Conservation (phyloP, 2,329 filamentous ascomycete species). For the Colletotrichum limetticola region DNA sequence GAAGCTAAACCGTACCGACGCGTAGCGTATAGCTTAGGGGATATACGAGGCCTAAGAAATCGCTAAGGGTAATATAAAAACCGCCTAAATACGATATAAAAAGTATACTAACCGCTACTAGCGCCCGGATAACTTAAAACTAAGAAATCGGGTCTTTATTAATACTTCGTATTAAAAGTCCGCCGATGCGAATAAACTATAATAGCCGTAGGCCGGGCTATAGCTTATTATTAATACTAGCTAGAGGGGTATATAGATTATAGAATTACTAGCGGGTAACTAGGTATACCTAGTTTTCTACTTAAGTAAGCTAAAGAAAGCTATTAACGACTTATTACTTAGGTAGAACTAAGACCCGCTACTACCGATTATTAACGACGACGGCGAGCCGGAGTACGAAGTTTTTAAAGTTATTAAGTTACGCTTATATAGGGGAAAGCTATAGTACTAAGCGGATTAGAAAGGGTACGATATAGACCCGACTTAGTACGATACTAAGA, state of each 20-base stretch:
- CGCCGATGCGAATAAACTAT: rapidly evolving
- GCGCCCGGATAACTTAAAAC: rapidly evolving
- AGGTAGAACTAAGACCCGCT: rapidly evolving
- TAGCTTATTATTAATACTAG: rapidly evolving
- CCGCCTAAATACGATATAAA: rapidly evolving
- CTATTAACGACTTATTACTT: rapidly evolving
- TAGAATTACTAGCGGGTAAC: too few species aligned
- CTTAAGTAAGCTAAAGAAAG: too few species aligned
- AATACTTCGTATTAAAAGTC: rapidly evolving
- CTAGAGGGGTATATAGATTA: rapidly evolving
- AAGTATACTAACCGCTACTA: rapidly evolving
- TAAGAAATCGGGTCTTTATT: rapidly evolving
- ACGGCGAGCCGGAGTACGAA: too few species aligned
- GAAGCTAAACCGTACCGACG: rapidly evolving
- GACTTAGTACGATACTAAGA: too few species aligned
- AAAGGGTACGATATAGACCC: too few species aligned
- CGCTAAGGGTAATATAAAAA: rapidly evolving
- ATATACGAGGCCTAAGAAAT: rapidly evolving
- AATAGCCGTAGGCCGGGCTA: rapidly evolving
- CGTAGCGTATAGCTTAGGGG: rapidly evolving
- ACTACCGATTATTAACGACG: too few species aligned
- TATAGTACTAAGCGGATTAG: too few species aligned
- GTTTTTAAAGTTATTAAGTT: too few species aligned
- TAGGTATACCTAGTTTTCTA: too few species aligned
- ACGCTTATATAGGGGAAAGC: too few species aligned